Base-by-base conservation (phyloP, 2,329 filamentous ascomycete genomes). In the Trichoderma breve region DNA sequence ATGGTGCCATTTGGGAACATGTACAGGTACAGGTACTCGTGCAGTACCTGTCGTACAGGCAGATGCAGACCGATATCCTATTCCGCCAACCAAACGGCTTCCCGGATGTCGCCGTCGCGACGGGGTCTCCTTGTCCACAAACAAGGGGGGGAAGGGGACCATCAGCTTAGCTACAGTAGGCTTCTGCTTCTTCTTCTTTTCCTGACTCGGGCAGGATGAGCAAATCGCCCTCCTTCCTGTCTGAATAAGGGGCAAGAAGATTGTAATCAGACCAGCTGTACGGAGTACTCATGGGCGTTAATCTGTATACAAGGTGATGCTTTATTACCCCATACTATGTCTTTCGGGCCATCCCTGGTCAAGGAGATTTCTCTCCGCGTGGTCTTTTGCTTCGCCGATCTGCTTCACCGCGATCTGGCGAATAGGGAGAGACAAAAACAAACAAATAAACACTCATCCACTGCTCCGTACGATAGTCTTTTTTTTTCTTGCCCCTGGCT, bases 391-490 rank as follows among this genome's bases (percentile, higher is more conserved):
- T 28, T 36, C 15, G 57, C 57, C 39, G 66, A 70, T 70, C 66
- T 62, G 28, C 36, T 70, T 70, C 57, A 70, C 66, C 57, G 34
- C 55, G 65, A 68, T 68, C 65, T 60, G 18, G 43, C 39, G 18
- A 68, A 60, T 30, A 18, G 26, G 26, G 65, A 26, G 58, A 68
- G 65, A 32, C 53, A 51, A 15, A 51, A 68, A 60, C 57, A 32
- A 34, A 60, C 53, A 60, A 26, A 57, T 57, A 21, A 51, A 68
- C 53, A 68, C 8, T 30, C 21, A 21, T 26, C 21, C 53, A 12
- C 11, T 30, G n/a, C 21, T 28, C 15, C 32, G 14, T 11, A 36
- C 58, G 14, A 51, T 26, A 32, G 58, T 14, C 55, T 9, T 39
- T 68, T 58, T 55, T 28, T 58, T 43, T 55, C 24, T 2, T 67